phyloP scores from a whole-genome alignment of 805 yeast genomes.

The Nakazawaea holstii region DNA sequence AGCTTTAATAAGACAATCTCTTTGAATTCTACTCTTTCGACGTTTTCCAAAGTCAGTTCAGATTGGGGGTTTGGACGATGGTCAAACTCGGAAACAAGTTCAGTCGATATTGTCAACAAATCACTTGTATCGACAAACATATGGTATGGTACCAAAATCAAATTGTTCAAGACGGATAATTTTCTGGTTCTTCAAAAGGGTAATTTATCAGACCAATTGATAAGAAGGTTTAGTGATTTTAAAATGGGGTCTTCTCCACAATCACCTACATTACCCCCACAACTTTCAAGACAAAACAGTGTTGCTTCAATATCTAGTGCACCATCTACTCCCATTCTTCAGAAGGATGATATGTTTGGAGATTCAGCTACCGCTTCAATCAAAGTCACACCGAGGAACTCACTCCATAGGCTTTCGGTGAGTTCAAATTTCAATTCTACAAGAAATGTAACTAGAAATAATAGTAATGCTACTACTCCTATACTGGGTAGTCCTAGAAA shows the following conservation, averaged over 20 bases:
- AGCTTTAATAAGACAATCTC: constrained; percentile 46
- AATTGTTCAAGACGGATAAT: constrained; percentile 27
- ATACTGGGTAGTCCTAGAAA: constrained; percentile 9
- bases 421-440: constrained; percentile 9
- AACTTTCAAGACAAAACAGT: constrained; percentile 21
- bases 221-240: constrained; percentile 42
- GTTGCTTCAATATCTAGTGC: background rate
- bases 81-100: constrained; percentile 20
- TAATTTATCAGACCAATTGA: constrained; percentile 36
- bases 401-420: constrained; percentile 11
- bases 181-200: constrained; percentile 2
- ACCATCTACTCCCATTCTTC: constrained; percentile 6
- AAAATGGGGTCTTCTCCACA: constrained; percentile 17
- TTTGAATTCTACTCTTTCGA: constrained; percentile 31
- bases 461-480: constrained; percentile 5
- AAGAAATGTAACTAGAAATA: constrained; percentile 2
- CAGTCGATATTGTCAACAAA: constrained; percentile 13
- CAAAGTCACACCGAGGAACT: constrained; percentile 20
- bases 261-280: constrained; percentile 19
- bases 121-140: constrained; percentile 26
- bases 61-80: constrained; percentile 28
- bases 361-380: constrained; percentile 13
- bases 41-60: constrained; percentile 28
- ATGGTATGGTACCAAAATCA: constrained; percentile 43
- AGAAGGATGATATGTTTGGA: constrained; percentile 3